phyloP scores from a whole-genome alignment of 1,284 basidiomycete species.

The Rhodotorula sp. region DNA sequence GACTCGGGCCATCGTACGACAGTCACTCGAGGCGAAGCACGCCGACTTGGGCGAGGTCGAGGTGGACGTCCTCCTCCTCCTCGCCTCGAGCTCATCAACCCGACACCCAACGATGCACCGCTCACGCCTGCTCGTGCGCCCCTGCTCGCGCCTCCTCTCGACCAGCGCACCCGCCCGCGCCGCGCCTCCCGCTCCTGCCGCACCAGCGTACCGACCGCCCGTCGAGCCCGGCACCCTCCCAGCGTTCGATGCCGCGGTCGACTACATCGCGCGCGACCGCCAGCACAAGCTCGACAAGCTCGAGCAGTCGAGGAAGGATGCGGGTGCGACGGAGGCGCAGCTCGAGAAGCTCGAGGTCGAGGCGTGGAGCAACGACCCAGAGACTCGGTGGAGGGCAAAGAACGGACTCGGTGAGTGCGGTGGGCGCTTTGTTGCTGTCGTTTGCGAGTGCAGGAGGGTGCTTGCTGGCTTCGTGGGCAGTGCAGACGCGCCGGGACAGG shows the following conservation, averaged over 20 bases:
- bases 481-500: rapidly evolving
- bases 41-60: neutral
- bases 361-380: slow-evolving; percentile 70
- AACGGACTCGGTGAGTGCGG: slow-evolving; percentile 67
- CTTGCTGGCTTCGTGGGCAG: no score
- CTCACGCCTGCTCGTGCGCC: slow-evolving; percentile 6
- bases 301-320: slow-evolving; percentile 41
- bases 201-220: slow-evolving; percentile 44
- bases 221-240: slow-evolving; percentile 66
- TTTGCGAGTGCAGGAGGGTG: neutral
- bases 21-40: no score
- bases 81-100: neutral
- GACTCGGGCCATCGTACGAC: neutral
- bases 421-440: neutral
- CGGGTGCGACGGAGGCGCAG: slow-evolving; percentile 44
- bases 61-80: neutral
- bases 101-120: slow-evolving; percentile 13
- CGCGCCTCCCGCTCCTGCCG: neutral
- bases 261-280: slow-evolving; percentile 58
- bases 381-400: slow-evolving; percentile 68
- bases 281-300: slow-evolving; percentile 55
- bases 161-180: slow-evolving; percentile 4
- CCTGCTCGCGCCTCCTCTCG: slow-evolving; percentile 16
- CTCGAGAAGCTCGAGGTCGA: slow-evolving; percentile 61
- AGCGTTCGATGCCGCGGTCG: slow-evolving; percentile 77